Evolutionary conservation across 805 yeast species (phyloP), one percentile per base, ranked within the genome.

Genomic region (Clavispora phyllophila): DNA sequence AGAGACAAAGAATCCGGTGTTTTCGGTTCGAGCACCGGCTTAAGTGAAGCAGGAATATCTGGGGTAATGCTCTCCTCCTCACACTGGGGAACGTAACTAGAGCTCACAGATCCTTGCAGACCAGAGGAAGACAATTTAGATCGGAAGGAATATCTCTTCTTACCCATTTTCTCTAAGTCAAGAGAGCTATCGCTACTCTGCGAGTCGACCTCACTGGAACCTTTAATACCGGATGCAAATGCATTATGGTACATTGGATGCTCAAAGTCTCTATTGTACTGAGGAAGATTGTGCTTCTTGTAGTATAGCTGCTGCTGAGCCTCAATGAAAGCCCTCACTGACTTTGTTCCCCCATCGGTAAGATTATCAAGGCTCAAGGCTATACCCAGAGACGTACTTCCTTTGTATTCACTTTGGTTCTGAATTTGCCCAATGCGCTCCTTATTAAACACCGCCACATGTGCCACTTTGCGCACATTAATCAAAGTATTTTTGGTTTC

Each of bases 261-360:
- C n/a, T 33, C 33, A 20, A 35, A 45, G 42, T 42, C 44, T 22
- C 44, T 25, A 31, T 32, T 35, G 31, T 44, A 45, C 29, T 42
- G 48, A 7, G 41, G 42, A 17, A 44, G 44, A 18, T 44, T 44
- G 36, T 48, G 45, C 41, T 42, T 45, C 35, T 43, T 40, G 34
- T 48, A 51, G 43, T 61, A 62, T 5, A 56, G 44, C 37, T 47
- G 41, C 42, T 62, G 68, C 34, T 57, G 58, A 19, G 55, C 51
- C 17, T 48, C 47, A 15, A 65, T 58, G 19, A 56, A 47, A 7
- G 53, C 20, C 6, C 8, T 29, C 4, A 15, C 9, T 9, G 33
- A 29, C 33, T 29, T 29, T 15, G 33, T 12, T 15, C 14, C 7
- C 6, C 33, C n/a, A 10, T 20, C 13, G 20, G 19, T 12, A 29